phyloP scores from a whole-genome alignment of 208 protist genomes.

The Naegleria fowleri region DNA sequence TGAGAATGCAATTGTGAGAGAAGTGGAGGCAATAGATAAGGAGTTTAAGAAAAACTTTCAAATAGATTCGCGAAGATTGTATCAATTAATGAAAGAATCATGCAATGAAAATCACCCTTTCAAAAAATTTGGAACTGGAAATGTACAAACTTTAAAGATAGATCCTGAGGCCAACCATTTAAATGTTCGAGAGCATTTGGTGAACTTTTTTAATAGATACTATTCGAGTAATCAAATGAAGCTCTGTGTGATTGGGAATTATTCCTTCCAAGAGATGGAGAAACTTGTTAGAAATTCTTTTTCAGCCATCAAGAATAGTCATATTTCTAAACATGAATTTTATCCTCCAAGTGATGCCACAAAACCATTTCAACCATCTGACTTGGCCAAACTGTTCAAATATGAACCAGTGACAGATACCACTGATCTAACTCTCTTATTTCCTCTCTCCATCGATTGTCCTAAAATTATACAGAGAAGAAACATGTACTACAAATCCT shows the following conservation, averaged over 20 bases:
- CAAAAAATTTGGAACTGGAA: slow-evolving; percentile 72
- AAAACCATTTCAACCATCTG: background rate
- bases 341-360: background rate
- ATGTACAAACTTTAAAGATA: slow-evolving; percentile 66
- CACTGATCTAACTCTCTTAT: background rate
- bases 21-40: slow-evolving; percentile 82
- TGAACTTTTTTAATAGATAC: slow-evolving; percentile 58
- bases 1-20: slow-evolving; percentile 56
- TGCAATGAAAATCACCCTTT: slow-evolving; percentile 60
- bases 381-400: background rate
- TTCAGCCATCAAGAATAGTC: background rate
- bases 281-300: background rate
- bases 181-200: slow-evolving; percentile 56
- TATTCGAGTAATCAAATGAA: slow-evolving; percentile 58
- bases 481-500: background rate
- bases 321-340: background rate
- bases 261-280: background rate
- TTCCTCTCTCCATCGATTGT: background rate
- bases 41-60: slow-evolving; percentile 82
- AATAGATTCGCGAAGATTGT: slow-evolving; percentile 63
- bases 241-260: slow-evolving; percentile 51
- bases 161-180: slow-evolving; percentile 51
- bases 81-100: slow-evolving; percentile 46
- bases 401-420: background rate
- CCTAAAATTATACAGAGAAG: background rate